Conservation (phyloP, 2,329 filamentous ascomycete species). For the Pezicula radicicola region DNA sequence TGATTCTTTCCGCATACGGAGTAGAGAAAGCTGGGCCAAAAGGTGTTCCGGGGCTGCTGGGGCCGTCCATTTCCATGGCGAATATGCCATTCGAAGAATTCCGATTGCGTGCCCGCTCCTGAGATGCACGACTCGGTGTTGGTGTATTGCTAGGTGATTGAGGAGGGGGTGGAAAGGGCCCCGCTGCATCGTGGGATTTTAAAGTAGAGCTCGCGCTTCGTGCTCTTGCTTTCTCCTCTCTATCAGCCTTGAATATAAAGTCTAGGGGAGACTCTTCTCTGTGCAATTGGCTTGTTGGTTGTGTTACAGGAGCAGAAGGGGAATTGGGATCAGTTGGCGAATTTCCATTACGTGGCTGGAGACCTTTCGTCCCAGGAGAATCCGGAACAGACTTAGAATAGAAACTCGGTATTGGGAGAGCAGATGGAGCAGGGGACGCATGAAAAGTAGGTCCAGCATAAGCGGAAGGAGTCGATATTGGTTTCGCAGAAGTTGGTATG, state of each 20-base stretch:
- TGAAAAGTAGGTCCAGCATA: constrained; percentile 96
- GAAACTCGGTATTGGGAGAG: constrained; percentile 88
- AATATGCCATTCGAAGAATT: constrained; percentile 56
- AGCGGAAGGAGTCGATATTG: constrained; percentile 38
- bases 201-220: constrained; percentile 50
- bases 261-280: constrained; percentile 76
- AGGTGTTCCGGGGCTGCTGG: constrained; percentile 44
- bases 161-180: constrained; percentile 51
- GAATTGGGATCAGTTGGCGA: constrained; percentile 33
- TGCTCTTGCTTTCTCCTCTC: constrained; percentile 68
- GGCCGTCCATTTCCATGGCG: constrained; percentile 64
- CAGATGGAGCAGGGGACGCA: constrained; percentile 86
- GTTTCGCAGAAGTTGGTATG: constrained; percentile 33
- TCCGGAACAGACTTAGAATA: constrained; percentile 73
- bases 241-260: constrained; percentile 84
- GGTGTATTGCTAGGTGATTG: constrained; percentile 34
- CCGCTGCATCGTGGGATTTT: constrained; percentile 34
- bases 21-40: constrained; percentile 69
- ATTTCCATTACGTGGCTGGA: constrained; percentile 39
- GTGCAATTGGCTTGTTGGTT: constrained; percentile 52
- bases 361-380: constrained; percentile 45
- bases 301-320: constrained; percentile 38
- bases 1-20: constrained; percentile 59
- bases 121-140: constrained; percentile 31
- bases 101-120: constrained; percentile 38